Evolutionary conservation across 2,329 filamentous ascomycete species (phyloP).

Genomic region (Penicillium hesseltinei): DNA sequence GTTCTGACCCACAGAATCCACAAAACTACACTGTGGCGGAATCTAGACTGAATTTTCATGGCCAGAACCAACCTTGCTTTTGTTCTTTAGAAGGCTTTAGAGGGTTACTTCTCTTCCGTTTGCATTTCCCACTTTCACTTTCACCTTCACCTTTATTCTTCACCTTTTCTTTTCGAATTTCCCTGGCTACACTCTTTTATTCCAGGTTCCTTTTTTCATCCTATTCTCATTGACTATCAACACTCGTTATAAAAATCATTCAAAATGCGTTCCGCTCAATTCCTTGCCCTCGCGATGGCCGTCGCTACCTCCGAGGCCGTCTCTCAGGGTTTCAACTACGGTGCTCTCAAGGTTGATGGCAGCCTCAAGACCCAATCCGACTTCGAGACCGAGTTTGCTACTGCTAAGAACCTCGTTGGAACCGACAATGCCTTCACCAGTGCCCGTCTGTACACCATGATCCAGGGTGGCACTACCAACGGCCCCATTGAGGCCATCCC

Average conservation of each 20-base stretch:
- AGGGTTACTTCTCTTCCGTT: conserved; percentile 12
- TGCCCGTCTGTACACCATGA: conserved; percentile 61
- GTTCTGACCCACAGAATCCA: conserved; percentile 21
- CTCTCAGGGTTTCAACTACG: conserved; percentile 51
- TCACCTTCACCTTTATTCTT: not conserved
- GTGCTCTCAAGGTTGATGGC: conserved; percentile 40
- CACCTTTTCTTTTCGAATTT: conserved; percentile 9
- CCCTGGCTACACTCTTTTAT: conserved; percentile 9
- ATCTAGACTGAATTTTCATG: conserved; percentile 19
- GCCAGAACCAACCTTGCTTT: conserved; percentile 1
- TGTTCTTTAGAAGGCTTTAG: conserved; percentile 6
- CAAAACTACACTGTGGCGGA: conserved; percentile 18
- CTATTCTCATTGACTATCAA: conserved; percentile 2
- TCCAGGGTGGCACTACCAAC: conserved; percentile 58
- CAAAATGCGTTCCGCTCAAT: conserved; percentile 35
- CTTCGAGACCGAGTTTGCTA: conserved; percentile 47
- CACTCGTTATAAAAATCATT: conserved; percentile 7
- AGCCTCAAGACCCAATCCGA: conserved; percentile 44
- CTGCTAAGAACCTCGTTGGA: conserved; percentile 44
- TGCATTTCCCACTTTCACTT: conserved; percentile 6
- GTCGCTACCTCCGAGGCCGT: conserved; percentile 36
- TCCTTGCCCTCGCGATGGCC: conserved; percentile 36
- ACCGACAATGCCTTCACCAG: conserved; percentile 44
- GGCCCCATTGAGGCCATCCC: conserved; percentile 70
- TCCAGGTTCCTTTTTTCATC: conserved; percentile 8